Conservation (phyloP, 352 stramenopile species). For the Phytophthora palmivora region DNA sequence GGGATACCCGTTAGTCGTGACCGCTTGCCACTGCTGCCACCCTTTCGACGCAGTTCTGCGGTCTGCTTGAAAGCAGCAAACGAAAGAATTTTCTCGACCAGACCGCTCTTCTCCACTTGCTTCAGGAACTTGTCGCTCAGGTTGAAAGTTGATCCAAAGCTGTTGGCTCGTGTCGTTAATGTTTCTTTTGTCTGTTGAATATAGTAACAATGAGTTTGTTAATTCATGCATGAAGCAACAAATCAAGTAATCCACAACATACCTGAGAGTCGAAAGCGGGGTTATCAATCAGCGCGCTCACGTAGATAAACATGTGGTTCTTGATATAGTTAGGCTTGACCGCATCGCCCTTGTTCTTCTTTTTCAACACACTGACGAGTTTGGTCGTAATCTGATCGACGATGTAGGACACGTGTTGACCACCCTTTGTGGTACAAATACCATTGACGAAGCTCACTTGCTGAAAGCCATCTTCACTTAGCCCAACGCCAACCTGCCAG, state of each 20-base stretch:
- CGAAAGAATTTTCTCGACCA: conserved; percentile 92
- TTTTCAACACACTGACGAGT: conserved; percentile 92
- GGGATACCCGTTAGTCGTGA: conserved; percentile 90
- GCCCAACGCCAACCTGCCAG: conserved; percentile 94
- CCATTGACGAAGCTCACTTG: conserved; percentile 98
- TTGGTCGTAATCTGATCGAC: conserved; percentile 91
- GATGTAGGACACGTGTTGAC: conserved; percentile 96
- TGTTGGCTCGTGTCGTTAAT: conserved; percentile 88
- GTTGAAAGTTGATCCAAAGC: conserved; percentile 89
- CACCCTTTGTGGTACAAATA: conserved; percentile 96
- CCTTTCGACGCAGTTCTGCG: conserved; percentile 90
- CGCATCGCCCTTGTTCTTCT: conserved; percentile 93
- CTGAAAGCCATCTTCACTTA: conserved; percentile 95
- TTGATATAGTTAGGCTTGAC: conserved; percentile 96
- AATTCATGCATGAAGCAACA: background rate
- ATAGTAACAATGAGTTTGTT: conserved; percentile 3
- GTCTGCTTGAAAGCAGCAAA: conserved; percentile 94
- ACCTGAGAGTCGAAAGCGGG: conserved; percentile 97
- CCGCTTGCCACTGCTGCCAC: conserved; percentile 83
- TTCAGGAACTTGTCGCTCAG: conserved; percentile 91
- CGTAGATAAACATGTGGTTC: conserved; percentile 96
- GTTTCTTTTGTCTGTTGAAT: conserved; percentile 95
- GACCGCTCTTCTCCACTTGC: conserved; percentile 88
- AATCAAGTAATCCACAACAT: background rate
- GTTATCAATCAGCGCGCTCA: conserved; percentile 98